Evolutionary conservation across 768 basidiomycete genomes (phyloP).

Genomic region (Suillus decipiens): DNA sequence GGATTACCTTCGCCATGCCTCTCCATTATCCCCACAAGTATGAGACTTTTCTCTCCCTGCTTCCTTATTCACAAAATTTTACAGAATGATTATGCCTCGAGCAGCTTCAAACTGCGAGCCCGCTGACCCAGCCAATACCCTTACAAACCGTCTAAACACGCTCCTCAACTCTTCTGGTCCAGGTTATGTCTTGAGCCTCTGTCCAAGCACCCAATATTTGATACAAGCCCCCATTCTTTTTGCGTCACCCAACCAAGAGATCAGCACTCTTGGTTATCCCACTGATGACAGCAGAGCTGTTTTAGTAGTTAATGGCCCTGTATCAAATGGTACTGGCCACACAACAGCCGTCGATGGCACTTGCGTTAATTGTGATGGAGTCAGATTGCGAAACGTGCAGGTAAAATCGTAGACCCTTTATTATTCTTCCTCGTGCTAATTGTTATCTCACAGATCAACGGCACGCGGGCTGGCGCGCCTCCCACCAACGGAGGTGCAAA

Average conservation of each 20-base stretch:
- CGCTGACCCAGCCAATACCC: conserved; percentile 61
- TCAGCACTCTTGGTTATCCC: conserved; percentile 79
- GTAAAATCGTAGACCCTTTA: conserved; percentile 32
- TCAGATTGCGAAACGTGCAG: conserved; percentile 72
- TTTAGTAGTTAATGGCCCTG: conserved; percentile 67
- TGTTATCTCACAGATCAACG: conserved; percentile 58
- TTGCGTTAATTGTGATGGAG: conserved; percentile 57
- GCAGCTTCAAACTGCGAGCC: conserved; percentile 28
- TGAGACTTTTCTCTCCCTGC: neutral
- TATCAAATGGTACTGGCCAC: conserved; percentile 56
- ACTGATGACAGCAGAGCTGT: conserved; percentile 65
- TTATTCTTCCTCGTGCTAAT: conserved; percentile 4
- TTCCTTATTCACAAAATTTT: neutral
- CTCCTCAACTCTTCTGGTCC: conserved; percentile 65
- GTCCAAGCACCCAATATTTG: conserved; percentile 60
- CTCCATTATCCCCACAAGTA: conserved; percentile 15
- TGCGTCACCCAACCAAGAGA: conserved; percentile 71
- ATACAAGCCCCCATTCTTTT: conserved; percentile 70
- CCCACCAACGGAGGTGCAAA: conserved; percentile 68
- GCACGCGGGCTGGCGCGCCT: conserved; percentile 56
- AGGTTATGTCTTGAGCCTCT: conserved; percentile 68
- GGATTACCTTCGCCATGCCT: conserved; percentile 18
- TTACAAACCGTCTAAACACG: conserved; percentile 64
- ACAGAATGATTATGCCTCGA: conserved; percentile 7
- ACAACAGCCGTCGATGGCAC: conserved; percentile 73